phyloP scores from a whole-genome alignment of 345 rosid species.

The Firmiana major region DNA sequence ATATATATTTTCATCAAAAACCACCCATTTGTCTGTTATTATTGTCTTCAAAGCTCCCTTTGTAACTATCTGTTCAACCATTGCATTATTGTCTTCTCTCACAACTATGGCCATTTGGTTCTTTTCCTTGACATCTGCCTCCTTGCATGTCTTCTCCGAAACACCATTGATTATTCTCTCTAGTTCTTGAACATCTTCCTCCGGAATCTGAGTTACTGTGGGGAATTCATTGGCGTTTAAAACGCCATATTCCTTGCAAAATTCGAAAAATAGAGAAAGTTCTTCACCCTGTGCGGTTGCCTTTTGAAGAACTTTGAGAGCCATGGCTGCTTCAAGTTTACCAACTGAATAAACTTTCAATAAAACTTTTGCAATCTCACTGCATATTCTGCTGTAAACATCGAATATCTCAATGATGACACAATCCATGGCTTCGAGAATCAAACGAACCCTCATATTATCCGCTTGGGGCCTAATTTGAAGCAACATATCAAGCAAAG shows the following conservation, averaged over 20 bases:
- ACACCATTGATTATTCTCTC: constrained; percentile 34
- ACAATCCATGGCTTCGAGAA: constrained; percentile 79
- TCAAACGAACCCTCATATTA: constrained; percentile 42
- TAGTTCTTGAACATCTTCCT: constrained; percentile 44
- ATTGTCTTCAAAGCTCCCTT: constrained; percentile 30
- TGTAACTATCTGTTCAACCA: not conserved
- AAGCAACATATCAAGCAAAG: constrained; percentile 55
- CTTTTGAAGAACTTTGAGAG: constrained; percentile 45
- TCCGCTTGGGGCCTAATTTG: constrained; percentile 50
- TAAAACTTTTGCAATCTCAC: constrained; percentile 40
- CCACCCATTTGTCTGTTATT: constrained; percentile 57
- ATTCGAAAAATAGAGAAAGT: constrained; percentile 42
- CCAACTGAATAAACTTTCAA: constrained; percentile 33
- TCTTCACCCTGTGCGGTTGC: constrained; percentile 46
- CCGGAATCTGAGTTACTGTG: constrained; percentile 35
- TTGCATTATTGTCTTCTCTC: constrained; percentile 12
- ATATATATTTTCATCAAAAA: constrained; percentile 44
- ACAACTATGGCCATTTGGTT: constrained; percentile 15
- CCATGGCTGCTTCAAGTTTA: constrained; percentile 49
- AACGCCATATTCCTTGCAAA: constrained; percentile 47
- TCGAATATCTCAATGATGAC: constrained; percentile 55
- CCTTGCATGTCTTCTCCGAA: constrained; percentile 5
- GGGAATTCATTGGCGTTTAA: constrained; percentile 51
- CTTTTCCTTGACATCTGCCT: not conserved
- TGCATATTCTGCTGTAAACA: constrained; percentile 56